phyloP scores from a whole-genome alignment of 306 rosid genomes.

The Lupinus albus region DNA sequence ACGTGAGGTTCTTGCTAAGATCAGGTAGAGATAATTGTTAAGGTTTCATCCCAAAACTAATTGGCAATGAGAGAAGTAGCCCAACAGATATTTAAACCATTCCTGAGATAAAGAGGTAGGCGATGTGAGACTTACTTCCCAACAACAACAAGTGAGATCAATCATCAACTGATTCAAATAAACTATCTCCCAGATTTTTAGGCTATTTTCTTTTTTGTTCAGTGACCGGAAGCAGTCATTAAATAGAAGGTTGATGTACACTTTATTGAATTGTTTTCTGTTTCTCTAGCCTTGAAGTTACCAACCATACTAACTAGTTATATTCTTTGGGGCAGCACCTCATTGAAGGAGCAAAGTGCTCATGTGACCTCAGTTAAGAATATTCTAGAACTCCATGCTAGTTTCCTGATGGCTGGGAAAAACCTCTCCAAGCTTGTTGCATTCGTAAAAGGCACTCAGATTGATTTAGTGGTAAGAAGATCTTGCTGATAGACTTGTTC shows the following conservation, averaged over 20 bases:
- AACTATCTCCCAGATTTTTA: slow-evolving; percentile 81
- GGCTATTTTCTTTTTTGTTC: slow-evolving; percentile 89
- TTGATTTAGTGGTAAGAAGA: slow-evolving; percentile 87
- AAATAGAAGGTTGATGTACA: slow-evolving; percentile 65
- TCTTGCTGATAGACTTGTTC: slow-evolving; percentile 33
- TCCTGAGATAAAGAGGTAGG: no score
- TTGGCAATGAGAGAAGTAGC: no score
- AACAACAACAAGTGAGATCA: no score
- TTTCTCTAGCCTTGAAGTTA: slow-evolving; percentile 25
- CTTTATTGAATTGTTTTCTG: slow-evolving; percentile 23
- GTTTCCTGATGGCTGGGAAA: slow-evolving; percentile 91
- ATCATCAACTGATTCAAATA: slow-evolving; percentile 66
- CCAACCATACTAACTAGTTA: slow-evolving; percentile 35
- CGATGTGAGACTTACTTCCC: no score
- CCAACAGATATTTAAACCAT: no score
- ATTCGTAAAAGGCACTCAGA: slow-evolving; percentile 94
- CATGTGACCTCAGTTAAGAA: slow-evolving; percentile 84
- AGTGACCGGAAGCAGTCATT: slow-evolving; percentile 64
- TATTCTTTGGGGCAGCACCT: slow-evolving; percentile 57
- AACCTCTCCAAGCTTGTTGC: slow-evolving; percentile 98
- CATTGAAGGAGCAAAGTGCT: slow-evolving; percentile 89
- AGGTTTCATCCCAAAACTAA: no score
- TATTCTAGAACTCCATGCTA: slow-evolving; percentile 91
- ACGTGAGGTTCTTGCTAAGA: slow-evolving; percentile 94
- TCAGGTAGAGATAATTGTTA: slow-evolving; percentile 89